Base-by-base conservation (phyloP, 192 early-diverging fungal species). In the Kappamyces sp. region DNA sequence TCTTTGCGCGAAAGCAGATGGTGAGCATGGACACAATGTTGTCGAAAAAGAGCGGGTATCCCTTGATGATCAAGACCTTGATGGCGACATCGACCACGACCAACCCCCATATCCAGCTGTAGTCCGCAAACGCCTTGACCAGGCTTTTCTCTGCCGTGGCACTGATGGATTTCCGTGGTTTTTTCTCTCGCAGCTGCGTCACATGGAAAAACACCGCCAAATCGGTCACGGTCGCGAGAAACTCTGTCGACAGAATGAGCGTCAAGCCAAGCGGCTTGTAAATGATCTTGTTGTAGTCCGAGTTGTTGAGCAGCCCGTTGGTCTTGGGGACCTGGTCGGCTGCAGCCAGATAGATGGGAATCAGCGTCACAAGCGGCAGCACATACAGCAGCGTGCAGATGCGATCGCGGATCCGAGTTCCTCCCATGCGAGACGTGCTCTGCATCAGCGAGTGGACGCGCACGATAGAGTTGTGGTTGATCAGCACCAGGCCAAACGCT, bases 381-480 rank as follows among this genome's bases (percentile, higher is more conserved):
- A 59, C 5, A 31, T 59, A 59, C 15, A 59, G 15, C 5, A 40
- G 10, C 35, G 33, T 13, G 13, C 57, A 59, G n/a, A 4, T 36
- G 5, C 38, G 23, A 23, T 23, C 23, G 23, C 23, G 23, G 23
- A 23, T 23, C 23, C 0, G 23, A 23, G 5, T 47, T 59, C 44
- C 1, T 44, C 55, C 46, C 35, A 40, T 23, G 36, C 57, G 35
- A 59, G 33, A 44, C 13, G 8, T 44, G 43, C 43, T 44, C 43
- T 44, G 43, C 9, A 23, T 23, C 23, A 23, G 23, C 23, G 23
- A 23, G 23, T 23, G 23, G 43, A 13, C 43, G 1, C 57, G 4
- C 15, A 59, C 46, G 4, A 59, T 35, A 8, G 57, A 59, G 4
- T 59, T 59, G 43, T 59, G 57, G 46, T 59, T 59, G 43, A 59